phyloP scores from a whole-genome alignment of 805 yeast genomes.

The Blastobotrys chiropterorum region DNA sequence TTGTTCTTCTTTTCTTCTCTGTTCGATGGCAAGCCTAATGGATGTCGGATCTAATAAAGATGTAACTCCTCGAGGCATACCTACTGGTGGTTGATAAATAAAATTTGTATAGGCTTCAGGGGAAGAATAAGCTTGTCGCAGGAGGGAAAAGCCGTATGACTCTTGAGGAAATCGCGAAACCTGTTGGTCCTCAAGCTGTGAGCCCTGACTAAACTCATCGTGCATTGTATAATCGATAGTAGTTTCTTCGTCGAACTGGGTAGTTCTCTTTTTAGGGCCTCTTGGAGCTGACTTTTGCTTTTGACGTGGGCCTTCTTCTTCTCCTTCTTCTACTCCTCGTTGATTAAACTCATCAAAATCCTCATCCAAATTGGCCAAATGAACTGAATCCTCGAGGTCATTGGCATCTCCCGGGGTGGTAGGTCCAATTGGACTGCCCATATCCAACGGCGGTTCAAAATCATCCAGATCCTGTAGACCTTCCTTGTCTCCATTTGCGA shows the following conservation, averaged over 20 bases:
- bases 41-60: neutral
- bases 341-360: neutral
- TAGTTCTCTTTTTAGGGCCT: neutral
- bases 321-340: neutral
- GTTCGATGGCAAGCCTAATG: neutral
- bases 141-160: neutral
- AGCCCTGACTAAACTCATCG: neutral
- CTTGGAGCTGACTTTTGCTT: neutral
- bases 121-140: neutral
- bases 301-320: neutral
- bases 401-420: neutral
- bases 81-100: neutral
- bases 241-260: neutral
- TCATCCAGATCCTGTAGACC: neutral
- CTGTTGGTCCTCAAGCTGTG: neutral
- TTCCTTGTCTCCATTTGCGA: neutral
- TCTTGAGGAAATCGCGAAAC: neutral
- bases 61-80: neutral
- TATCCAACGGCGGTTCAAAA: neutral
- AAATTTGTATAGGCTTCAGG: neutral
- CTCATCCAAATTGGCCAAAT: constrained; percentile 1
- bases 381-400: neutral
- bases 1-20: neutral
- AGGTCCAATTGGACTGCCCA: neutral
- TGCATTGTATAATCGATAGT: neutral